Evolutionary conservation across 2,329 filamentous ascomycete species (phyloP).

Genomic region (Cladorrhinum sp.): DNA sequence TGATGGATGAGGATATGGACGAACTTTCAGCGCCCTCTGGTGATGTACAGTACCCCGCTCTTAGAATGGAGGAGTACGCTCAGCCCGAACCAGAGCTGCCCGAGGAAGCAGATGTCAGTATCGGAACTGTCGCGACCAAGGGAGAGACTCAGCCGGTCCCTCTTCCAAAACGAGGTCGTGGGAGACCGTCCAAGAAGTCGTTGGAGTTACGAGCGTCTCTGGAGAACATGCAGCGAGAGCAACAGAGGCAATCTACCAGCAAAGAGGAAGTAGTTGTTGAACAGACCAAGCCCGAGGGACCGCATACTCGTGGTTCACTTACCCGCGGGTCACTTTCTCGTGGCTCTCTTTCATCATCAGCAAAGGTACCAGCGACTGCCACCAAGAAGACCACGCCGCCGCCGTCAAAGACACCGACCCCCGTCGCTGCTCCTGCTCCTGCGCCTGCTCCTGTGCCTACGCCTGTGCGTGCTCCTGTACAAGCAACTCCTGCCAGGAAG

Average conservation of each 20-base stretch:
- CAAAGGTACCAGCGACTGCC: background rate
- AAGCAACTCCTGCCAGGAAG: conserved; percentile 19
- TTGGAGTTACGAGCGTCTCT: conserved; percentile 16
- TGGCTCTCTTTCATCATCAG: conserved; percentile 9
- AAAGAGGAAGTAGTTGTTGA: conserved; percentile 12
- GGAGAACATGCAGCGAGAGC: conserved; percentile 9
- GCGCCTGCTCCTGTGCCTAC: background rate
- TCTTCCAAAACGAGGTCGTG: conserved; percentile 31
- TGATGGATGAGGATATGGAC: conserved; percentile 20
- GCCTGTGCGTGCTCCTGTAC: background rate
- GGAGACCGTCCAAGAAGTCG: conserved; percentile 35
- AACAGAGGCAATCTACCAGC: background rate
- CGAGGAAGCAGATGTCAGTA: conserved; percentile 28
- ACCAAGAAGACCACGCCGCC: conserved; percentile 12
- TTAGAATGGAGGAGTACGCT: conserved; percentile 17
- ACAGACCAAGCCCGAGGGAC: conserved; percentile 8
- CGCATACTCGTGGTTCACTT: conserved; percentile 15
- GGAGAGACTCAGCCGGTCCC: conserved; percentile 4
- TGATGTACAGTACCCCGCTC: background rate
- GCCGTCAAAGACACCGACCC: background rate
- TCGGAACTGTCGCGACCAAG: conserved; percentile 26
- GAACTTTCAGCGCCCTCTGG: conserved; percentile 7
- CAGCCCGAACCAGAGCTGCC: conserved; percentile 11
- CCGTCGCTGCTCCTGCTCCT: background rate
- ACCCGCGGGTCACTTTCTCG: background rate